A percentile compares a stretch with the other conserved stretches of the same genome.
Evolutionary conservation across 1,284 basidiomycete genomes (phyloP).

Genomic region (Austroboletus niveus): DNA sequence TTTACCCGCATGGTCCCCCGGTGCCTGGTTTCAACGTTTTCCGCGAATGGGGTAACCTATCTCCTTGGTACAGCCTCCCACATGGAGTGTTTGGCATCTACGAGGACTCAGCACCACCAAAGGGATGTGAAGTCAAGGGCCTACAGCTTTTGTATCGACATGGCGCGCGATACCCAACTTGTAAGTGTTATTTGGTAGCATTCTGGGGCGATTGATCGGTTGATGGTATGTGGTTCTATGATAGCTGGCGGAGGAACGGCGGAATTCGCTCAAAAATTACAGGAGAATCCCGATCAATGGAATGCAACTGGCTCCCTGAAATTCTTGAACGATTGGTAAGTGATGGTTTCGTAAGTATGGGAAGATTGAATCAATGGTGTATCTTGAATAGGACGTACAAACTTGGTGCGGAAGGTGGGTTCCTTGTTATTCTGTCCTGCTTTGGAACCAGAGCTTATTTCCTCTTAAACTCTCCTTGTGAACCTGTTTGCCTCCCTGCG

Average conservation of each 20-base stretch:
- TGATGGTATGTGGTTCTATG: not conserved
- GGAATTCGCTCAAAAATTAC: not conserved
- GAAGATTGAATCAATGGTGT: not conserved
- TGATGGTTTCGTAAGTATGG: conserved; percentile 9
- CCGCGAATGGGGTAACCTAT: conserved; percentile 79
- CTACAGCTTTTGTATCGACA: conserved; percentile 79
- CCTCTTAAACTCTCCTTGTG: too few species aligned
- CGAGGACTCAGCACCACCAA: conserved; percentile 67
- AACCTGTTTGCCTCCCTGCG: too few species aligned
- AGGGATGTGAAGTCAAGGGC: conserved; percentile 67
- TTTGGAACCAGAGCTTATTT: too few species aligned
- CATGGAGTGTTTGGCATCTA: conserved; percentile 69
- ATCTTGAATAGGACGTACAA: conserved; percentile 66
- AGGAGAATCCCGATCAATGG: not conserved
- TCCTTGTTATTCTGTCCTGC: too few species aligned
- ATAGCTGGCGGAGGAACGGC: not conserved
- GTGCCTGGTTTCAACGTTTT: conserved; percentile 55
- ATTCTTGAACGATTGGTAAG: conserved; percentile 54
- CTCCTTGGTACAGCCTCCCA: conserved; percentile 79
- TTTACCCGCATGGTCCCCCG: not conserved
- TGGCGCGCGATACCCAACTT: conserved; percentile 70
- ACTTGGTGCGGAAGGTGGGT: conserved; percentile 65
- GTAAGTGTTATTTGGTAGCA: too few species aligned
- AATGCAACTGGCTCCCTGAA: not conserved
- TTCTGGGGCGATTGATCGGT: not conserved